Conservation (phyloP, 2,329 filamentous ascomycete species). For the Paracoccidioides brasiliensis region DNA sequence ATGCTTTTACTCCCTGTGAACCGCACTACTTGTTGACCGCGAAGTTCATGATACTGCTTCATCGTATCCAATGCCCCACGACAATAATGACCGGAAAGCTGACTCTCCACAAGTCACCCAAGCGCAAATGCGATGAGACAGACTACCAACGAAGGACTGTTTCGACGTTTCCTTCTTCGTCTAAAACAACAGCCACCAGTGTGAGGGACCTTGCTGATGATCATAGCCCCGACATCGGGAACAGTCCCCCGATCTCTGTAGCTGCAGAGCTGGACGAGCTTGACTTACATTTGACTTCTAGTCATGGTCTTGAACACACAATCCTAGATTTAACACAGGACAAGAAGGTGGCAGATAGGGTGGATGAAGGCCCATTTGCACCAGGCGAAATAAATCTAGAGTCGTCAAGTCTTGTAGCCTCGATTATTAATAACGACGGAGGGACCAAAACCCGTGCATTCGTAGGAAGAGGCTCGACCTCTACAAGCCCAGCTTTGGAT, state of each 20-base stretch:
- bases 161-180: slow-evolving; percentile 23
- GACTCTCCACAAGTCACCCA: slow-evolving; percentile 19
- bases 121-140: slow-evolving; percentile 24
- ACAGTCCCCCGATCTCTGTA: slow-evolving; percentile 26
- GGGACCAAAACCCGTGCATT: neutral
- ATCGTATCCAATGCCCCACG: neutral
- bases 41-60: neutral
- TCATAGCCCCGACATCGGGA: slow-evolving; percentile 17
- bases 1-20: neutral
- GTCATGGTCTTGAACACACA: neutral
- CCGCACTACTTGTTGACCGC: neutral
- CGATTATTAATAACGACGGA: neutral
- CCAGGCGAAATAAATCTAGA: neutral
- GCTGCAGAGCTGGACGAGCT: slow-evolving; percentile 29
- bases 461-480: neutral
- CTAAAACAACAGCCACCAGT: slow-evolving; percentile 17
- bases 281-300: slow-evolving; percentile 21
- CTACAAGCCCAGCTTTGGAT: slow-evolving; percentile 6
- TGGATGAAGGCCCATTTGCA: neutral
- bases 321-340: neutral
- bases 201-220: slow-evolving; percentile 23
- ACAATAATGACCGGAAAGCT: slow-evolving; percentile 17
- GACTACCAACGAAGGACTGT: slow-evolving; percentile 20
- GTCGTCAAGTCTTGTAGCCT: neutral
- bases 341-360: neutral